Evolutionary conservation across 1,284 basidiomycete species (phyloP).

Genomic region (Tetrapyrgos nigripes): DNA sequence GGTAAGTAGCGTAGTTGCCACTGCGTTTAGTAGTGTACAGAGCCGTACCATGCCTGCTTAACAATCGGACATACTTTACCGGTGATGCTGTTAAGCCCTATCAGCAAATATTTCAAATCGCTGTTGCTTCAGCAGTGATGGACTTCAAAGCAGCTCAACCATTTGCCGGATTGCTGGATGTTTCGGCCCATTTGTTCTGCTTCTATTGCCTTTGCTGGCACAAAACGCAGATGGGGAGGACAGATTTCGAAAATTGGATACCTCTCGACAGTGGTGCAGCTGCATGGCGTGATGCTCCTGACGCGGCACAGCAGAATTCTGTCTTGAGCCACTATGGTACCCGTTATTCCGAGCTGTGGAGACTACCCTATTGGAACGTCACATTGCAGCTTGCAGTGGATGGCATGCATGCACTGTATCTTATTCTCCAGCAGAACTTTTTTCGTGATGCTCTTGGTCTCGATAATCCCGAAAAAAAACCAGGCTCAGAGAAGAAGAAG

Average conservation of each 20-base stretch:
- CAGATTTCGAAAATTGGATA: conserved; percentile 10
- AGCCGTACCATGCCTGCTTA: too few relatives aligned
- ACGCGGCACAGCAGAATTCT: neutral
- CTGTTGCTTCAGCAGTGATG: neutral
- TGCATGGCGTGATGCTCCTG: neutral
- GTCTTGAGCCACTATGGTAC: neutral
- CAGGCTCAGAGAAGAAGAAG: too few relatives aligned
- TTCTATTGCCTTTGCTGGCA: conserved; percentile 6
- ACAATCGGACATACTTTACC: neutral
- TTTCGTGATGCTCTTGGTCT: neutral
- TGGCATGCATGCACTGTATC: conserved; percentile 1
- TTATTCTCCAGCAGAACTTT: neutral
- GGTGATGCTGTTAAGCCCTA: neutral
- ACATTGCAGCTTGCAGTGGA: neutral
- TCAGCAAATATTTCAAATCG: neutral
- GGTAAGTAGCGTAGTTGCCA: too few relatives aligned
- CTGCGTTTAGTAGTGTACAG: too few relatives aligned
- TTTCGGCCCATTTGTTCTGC: conserved; percentile 9
- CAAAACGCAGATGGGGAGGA: neutral
- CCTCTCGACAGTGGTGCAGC: neutral
- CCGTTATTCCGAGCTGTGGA: neutral
- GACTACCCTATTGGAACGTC: neutral
- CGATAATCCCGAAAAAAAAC: conserved; percentile 1
- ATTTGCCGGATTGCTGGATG: conserved; percentile 3
- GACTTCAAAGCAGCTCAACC: conserved; percentile 12